Conservation (phyloP, 148 eudicot species). For the Mesembryanthemum crystallinum region DNA sequence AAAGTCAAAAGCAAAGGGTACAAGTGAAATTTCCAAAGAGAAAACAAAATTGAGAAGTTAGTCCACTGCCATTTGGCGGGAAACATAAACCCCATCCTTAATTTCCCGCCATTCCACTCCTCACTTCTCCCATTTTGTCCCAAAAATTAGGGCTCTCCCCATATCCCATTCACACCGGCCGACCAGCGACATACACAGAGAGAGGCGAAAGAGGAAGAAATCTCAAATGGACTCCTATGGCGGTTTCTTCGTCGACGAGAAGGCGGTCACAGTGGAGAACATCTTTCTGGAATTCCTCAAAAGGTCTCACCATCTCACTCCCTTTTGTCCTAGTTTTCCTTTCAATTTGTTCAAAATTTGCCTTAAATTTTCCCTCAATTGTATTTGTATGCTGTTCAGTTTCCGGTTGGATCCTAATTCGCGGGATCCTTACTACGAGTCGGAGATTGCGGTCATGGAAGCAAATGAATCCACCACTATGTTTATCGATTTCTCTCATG, state of each 20-base stretch:
- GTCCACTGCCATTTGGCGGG: slow-evolving; percentile 7
- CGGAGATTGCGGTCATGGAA: slow-evolving; percentile 73
- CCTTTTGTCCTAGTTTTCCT: not conserved
- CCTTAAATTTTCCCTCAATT: not conserved
- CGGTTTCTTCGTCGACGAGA: slow-evolving; percentile 71
- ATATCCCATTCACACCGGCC: not conserved
- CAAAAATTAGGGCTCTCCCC: not conserved
- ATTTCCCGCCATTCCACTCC: slow-evolving; percentile 3
- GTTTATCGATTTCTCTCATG: slow-evolving; percentile 91
- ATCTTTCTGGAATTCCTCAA: slow-evolving; percentile 82
- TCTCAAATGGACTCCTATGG: slow-evolving; percentile 46
- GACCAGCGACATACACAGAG: not conserved
- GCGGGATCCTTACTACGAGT: slow-evolving; percentile 49
- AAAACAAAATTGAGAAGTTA: not conserved
- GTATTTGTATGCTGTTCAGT: slow-evolving; percentile 17
- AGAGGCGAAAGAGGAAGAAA: not conserved
- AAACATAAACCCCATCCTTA: not conserved
- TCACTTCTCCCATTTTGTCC: not conserved
- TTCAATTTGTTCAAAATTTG: not conserved
- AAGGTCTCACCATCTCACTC: slow-evolving; percentile 31
- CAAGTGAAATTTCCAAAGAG: too few species aligned
- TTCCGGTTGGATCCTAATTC: slow-evolving; percentile 49
- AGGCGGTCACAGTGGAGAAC: slow-evolving; percentile 73
- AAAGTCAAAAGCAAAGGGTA: too few species aligned
- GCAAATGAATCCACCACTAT: slow-evolving; percentile 79